These are phyloP conservation scores for Metschnikowia lachancei DNA, from an alignment of 805 yeast genomes.

Conservation along the genomic window DNA sequence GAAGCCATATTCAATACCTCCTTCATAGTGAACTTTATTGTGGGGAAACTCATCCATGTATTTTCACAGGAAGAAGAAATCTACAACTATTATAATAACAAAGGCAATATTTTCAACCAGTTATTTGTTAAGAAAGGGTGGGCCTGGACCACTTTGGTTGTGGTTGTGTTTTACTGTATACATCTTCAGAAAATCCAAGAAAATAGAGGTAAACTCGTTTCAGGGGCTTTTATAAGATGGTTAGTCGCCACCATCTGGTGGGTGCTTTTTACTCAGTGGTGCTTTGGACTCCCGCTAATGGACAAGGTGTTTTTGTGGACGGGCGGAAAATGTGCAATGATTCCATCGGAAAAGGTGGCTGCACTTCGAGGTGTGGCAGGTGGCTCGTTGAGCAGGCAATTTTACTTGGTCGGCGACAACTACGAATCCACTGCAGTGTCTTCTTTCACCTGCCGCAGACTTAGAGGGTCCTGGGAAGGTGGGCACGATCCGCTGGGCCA, in stretches of 20 bases:
- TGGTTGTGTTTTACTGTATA: constrained; percentile 27
- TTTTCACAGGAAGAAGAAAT: constrained; percentile 46
- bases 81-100: constrained; percentile 53
- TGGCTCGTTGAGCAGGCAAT: constrained; percentile 4
- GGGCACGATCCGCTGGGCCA: constrained; percentile 99
- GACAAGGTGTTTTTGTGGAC: constrained; percentile 75
- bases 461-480: constrained; percentile 68
- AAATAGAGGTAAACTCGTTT: constrained; percentile 1
- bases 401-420: constrained; percentile 8
- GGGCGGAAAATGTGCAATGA: constrained; percentile 73
- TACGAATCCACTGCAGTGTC: constrained; percentile 25
- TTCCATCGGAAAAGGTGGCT: constrained; percentile 12
- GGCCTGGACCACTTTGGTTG: constrained; percentile 69
- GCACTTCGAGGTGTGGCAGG: not conserved
- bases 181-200: constrained; percentile 1
- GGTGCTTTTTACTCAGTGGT: constrained; percentile 85
- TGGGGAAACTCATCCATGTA: constrained; percentile 51
- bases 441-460: constrained; percentile 34
- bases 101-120: constrained; percentile 67
- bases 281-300: constrained; percentile 82
- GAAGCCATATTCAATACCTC: constrained; percentile 34
- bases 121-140: constrained; percentile 86
- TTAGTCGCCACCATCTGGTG: constrained; percentile 70
- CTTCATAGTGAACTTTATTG: constrained; percentile 39
- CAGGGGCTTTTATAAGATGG: constrained; percentile 42